Percentiles rank a stretch among this genome's conserved stretches.
phyloP scores from a whole-genome alignment of 805 yeast species.

The Zygoascus flipseniorum region DNA sequence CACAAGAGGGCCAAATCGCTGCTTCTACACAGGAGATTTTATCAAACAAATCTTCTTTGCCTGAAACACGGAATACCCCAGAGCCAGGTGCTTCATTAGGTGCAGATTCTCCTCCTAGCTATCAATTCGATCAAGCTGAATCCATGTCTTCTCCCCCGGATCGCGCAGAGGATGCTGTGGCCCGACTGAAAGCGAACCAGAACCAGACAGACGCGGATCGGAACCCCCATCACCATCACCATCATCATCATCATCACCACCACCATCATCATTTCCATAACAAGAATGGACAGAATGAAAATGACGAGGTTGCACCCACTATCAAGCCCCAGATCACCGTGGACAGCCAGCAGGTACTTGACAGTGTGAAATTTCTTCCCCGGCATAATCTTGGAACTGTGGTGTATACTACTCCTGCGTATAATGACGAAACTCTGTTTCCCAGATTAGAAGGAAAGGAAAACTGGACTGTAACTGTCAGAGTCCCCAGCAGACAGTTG shows the following conservation, averaged over 20 bases:
- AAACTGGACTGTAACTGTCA: conserved; percentile 42
- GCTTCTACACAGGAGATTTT: no score
- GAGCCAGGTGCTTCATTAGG: no score
- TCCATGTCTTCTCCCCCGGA: neutral
- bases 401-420: conserved; percentile 33
- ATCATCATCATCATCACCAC: conserved; percentile 23
- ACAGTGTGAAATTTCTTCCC: conserved; percentile 34
- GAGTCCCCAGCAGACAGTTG: conserved; percentile 42
- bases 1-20: no score
- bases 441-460: conserved; percentile 23
- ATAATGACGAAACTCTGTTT: conserved; percentile 10
- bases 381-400: conserved; percentile 45
- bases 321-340: conserved; percentile 25
- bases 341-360: conserved; percentile 34
- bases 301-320: conserved; percentile 14
- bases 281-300: neutral
- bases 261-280: conserved; percentile 16
- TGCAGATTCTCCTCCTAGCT: no score
- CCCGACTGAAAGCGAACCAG: conserved; percentile 21
- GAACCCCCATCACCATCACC: conserved; percentile 24
- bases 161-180: conserved; percentile 30
- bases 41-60: no score
- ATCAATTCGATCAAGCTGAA: neutral
- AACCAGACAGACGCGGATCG: conserved; percentile 10
- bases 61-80: no score